Base-by-base conservation (phyloP, 805 yeast species). In the Candida ovalis region DNA sequence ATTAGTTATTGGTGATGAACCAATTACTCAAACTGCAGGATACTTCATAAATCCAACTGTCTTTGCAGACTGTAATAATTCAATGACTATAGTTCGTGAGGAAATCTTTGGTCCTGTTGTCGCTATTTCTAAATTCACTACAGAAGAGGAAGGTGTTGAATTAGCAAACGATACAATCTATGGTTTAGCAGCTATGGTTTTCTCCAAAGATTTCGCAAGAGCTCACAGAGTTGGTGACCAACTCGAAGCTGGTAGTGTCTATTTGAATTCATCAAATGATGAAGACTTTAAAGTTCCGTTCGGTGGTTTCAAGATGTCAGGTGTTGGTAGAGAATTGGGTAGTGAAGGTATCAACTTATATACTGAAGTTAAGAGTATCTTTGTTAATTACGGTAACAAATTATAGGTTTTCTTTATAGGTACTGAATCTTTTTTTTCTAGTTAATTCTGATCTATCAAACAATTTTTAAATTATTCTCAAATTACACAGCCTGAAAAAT, bases 61-160 rank as follows among this genome's bases (percentile, higher is more conserved):
- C 39, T 87, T 88, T 58, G 75, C 83, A 23, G 86, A 86, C 58
- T 88, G 86, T 43, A 75, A 72, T 46, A 82, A 83, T 52, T 65
- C 74, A 28, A 82, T 84, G 80, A 72, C 76, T 50, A 78, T 88
- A 44, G 85, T 83, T 48, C 75, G 75, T 55, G 96, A 88, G 67
- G 96, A 88, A 68, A 87, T 88, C 49, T 88, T 88, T 66, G 96
- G 96, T 18, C 96, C 96, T 15, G 96, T 88, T 30, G 88, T 84
- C 23, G 74, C 81, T 7, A 73, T 85, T 32, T 79, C 84, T 48
- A 80, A 78, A 66, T 88, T 88, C 69, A 62, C 70, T 33, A 71
- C 81, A 27, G 85, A 81, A 54, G 84, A 80, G 43, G 91, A 88
- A 60, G 96, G 81, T 4, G 53, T 88, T 24, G 70, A 66, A 52